Evolutionary conservation across 2,329 filamentous ascomycete species (phyloP), one percentile per base, ranked within the genome.

Genomic region (Knufia petricola): DNA sequence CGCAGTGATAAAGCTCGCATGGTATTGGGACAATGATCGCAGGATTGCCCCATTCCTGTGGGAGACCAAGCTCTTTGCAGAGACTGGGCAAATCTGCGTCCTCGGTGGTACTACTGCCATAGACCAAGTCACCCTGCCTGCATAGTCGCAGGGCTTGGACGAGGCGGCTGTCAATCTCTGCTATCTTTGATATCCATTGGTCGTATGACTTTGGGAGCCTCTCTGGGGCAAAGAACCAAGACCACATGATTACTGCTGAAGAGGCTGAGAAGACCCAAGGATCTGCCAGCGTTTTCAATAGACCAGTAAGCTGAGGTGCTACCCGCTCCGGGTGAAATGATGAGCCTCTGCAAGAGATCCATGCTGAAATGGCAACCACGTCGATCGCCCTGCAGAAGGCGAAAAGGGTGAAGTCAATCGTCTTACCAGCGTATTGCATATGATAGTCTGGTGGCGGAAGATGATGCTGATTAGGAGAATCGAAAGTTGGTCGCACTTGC

Each of bases 1-100:
- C 84, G 79, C 87, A 87, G 66, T 94, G 87, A 2, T 92, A 85
- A 55, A 94, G 72, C 63, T 87, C 81, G 66, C 87, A 94, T 1
- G 86, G 86, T 50, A 90, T 83, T 0, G 87, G 87, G 8, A 82
- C 66, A 0, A 81, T 77, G 49, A 73, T 71, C 15, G 74, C 72
- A 1, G 87, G 86, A 63, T 94, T 81, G 17, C 84, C 87, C 77
- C 82, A 88, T 49, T 69, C 67, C n/a, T 71, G 60, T 0, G 87
- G 86, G 70, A 80, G 78, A 24, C 69, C 68, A 64, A 84, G 83
- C 56, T 92, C 84, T 53, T 66, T 69, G 61, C 84, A 88, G 81
- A 94, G 85, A 52, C 73, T 70, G 55, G 79, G 72, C 0, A 94
- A 74, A 8, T 92, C 71, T 9, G 73, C 67, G 1, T 81, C 79